These are phyloP conservation scores for Xylaria acuta DNA, from an alignment of 495 filamentous ascomycete genomes.

Conservation along the genomic window DNA sequence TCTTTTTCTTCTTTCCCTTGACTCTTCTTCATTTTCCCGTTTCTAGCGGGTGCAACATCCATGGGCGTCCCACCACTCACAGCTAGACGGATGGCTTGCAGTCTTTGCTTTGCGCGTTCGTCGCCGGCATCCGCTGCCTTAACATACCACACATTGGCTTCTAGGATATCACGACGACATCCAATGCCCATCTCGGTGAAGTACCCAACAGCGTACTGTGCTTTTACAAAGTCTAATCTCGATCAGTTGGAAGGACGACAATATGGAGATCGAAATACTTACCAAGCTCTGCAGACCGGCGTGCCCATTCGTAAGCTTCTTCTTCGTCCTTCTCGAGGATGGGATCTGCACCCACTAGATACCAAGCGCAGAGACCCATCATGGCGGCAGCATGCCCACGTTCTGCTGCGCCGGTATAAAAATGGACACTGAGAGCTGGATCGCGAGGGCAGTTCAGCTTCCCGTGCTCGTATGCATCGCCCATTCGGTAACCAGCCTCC, in stretches of 20 bases:
- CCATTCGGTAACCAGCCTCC: slow-evolving; percentile 83
- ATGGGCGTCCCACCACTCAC: slow-evolving; percentile 72
- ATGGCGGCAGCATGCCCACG: slow-evolving; percentile 84
- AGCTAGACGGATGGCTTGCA: slow-evolving; percentile 85
- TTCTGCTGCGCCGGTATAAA: slow-evolving; percentile 92
- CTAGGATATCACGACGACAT: slow-evolving; percentile 87
- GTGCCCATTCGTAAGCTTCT: slow-evolving; percentile 96
- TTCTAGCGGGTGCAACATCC: slow-evolving; percentile 56
- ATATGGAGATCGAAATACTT: slow-evolving; percentile 41
- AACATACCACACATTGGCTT: slow-evolving; percentile 99
- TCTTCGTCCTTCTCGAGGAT: slow-evolving; percentile 93
- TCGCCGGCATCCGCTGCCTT: slow-evolving; percentile 93
- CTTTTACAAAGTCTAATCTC: slow-evolving; percentile 79
- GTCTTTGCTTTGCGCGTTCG: slow-evolving; percentile 81
- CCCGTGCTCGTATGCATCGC: slow-evolving; percentile 97
- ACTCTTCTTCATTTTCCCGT: slow-evolving; percentile 57
- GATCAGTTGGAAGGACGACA: slow-evolving; percentile 18
- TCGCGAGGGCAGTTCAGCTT: slow-evolving; percentile 85
- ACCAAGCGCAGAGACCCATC: slow-evolving; percentile 99
- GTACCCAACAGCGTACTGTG: slow-evolving; percentile 93
- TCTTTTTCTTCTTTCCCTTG: slow-evolving; percentile 60
- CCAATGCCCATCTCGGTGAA: slow-evolving; percentile 99
- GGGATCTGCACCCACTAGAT: slow-evolving; percentile 92
- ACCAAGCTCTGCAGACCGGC: slow-evolving; percentile 84
- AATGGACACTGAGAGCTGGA: slow-evolving; percentile 93